Conservation (phyloP, 176 grass and related monocot genomes). For the Panicum miliaceum region DNA sequence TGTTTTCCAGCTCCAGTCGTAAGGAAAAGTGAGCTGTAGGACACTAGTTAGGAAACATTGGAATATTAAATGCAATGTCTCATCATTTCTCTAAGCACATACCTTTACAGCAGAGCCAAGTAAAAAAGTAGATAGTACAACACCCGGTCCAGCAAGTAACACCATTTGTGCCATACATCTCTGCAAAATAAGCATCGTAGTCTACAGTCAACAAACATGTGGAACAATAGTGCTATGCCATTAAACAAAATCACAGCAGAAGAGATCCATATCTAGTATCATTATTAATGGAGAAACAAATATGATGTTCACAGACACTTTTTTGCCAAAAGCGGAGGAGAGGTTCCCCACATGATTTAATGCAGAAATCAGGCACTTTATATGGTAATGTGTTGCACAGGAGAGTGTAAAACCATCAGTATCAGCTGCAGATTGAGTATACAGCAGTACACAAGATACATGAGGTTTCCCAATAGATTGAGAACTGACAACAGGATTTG, state of each 20-base stretch:
- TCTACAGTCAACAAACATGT: constrained; percentile 1
- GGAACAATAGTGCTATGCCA: not conserved
- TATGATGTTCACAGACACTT: constrained; percentile 3
- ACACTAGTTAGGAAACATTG: constrained; percentile 28
- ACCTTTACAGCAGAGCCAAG: constrained; percentile 78
- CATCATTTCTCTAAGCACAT: not conserved
- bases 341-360: not conserved
- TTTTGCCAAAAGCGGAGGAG: not conserved
- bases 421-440: not conserved
- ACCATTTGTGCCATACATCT: constrained; percentile 94
- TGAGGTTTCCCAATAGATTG: not conserved
- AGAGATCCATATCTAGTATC: not conserved
- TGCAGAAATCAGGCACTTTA: not conserved
- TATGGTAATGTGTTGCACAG: not conserved
- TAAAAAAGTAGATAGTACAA: constrained; percentile 77
- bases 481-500: not conserved
- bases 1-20: constrained; percentile 95
- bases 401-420: not conserved
- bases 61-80: not conserved
- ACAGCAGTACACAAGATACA: not conserved
- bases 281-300: not conserved
- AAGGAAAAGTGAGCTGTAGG: constrained; percentile 79
- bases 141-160: constrained; percentile 88
- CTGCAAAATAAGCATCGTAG: constrained; percentile 44
- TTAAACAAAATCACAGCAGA: not conserved